A percentile compares a stretch with the other conserved stretches of the same genome.
Evolutionary conservation across 83 land plant genomes (phyloP).

Genomic region (Isoetes engelmannii): DNA sequence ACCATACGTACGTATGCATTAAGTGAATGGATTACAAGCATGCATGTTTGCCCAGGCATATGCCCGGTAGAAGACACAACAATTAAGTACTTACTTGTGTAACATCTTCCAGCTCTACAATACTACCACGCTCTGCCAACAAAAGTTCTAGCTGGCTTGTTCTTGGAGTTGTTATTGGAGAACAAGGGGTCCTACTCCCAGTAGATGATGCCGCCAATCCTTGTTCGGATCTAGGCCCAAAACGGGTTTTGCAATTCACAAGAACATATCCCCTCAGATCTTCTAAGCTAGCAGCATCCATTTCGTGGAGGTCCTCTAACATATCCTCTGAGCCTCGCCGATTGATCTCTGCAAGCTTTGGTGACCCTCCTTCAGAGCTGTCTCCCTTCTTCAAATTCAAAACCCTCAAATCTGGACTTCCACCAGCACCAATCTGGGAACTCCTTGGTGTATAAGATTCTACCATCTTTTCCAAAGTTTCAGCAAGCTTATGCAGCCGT

Average conservation of each 20-base stretch:
- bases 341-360: constrained; percentile 61
- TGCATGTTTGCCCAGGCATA: no score
- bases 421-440: constrained; percentile 36
- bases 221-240: constrained; percentile 87
- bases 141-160: constrained; percentile 75
- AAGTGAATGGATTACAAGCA: no score
- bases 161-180: constrained; percentile 83
- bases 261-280: constrained; percentile 58
- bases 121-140: constrained; percentile 58
- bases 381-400: constrained; percentile 26
- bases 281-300: constrained; percentile 65
- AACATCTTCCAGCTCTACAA: constrained; percentile 67
- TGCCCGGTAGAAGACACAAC: no score
- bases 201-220: constrained; percentile 87
- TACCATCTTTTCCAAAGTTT: constrained; percentile 72
- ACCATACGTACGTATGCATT: no score
- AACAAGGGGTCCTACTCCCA: constrained; percentile 95
- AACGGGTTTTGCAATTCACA: constrained; percentile 78
- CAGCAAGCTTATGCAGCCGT: constrained; percentile 71
- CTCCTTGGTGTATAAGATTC: constrained; percentile 61
- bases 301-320: constrained; percentile 79
- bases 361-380: constrained; percentile 36
- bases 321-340: constrained; percentile 80
- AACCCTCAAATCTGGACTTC: constrained; percentile 72
- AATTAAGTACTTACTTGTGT: constrained; percentile 48